phyloP scores from a whole-genome alignment of 2,329 filamentous ascomycete species.

The Aspergillus ibericus region DNA sequence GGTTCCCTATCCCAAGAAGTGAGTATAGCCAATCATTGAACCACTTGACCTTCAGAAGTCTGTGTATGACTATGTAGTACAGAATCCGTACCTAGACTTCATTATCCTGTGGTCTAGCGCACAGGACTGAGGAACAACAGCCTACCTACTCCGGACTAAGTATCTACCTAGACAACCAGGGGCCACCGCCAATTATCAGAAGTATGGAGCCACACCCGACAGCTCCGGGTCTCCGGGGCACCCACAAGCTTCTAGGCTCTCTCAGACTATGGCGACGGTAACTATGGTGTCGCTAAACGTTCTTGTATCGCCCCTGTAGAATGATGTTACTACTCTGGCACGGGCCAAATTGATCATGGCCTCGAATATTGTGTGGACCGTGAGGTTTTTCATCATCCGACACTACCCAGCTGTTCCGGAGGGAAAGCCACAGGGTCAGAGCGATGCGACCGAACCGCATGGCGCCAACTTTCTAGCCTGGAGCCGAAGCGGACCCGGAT shows the following conservation, averaged over 20 bases:
- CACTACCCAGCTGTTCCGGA: not conserved
- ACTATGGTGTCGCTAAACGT: not conserved
- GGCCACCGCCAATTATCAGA: conserved; percentile 1
- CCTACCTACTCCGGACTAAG: not conserved
- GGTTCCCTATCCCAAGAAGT: not conserved
- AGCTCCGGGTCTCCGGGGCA: conserved; percentile 6
- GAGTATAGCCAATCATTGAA: not conserved
- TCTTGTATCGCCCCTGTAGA: not conserved
- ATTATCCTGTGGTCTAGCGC: not conserved
- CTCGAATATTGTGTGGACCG: not conserved
- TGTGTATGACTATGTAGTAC: not conserved
- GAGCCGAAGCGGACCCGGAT: not conserved
- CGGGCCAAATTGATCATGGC: not conserved
- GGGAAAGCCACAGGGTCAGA: not conserved
- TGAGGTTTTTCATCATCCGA: not conserved
- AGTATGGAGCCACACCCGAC: conserved; percentile 9
- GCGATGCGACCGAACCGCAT: not conserved
- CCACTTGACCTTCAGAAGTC: not conserved
- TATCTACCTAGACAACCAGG: not conserved
- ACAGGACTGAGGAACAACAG: not conserved
- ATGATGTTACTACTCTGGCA: not conserved
- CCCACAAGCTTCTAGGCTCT: conserved; percentile 15
- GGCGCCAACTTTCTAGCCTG: not conserved
- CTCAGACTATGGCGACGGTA: not conserved
- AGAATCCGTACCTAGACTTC: not conserved